These are phyloP conservation scores for Pseudocercospora musae DNA, from an alignment of 2,329 filamentous ascomycete species.

Conservation along the genomic window DNA sequence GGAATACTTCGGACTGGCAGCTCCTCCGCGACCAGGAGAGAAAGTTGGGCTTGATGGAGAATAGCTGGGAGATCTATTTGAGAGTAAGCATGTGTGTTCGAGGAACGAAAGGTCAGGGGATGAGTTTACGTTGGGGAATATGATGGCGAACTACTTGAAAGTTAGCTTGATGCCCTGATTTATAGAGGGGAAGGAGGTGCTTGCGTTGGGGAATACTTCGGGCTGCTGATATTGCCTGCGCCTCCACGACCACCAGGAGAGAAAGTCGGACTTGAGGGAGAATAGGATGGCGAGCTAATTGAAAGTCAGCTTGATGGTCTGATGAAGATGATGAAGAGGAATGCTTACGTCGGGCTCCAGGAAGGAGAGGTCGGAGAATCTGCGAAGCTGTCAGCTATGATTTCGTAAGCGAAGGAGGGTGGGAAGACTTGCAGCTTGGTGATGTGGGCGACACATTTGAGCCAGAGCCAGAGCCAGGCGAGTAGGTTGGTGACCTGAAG, in stretches of 20 bases:
- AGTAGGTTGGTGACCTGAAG: not conserved
- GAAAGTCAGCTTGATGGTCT: not conserved
- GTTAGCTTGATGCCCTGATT: not conserved
- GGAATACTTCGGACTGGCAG: too few relatives aligned
- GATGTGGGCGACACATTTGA: slow-evolving; percentile 1
- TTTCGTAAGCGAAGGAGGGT: too few relatives aligned
- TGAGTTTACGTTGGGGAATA: too few relatives aligned
- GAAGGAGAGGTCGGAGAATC: not conserved
- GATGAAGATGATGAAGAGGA: not conserved
- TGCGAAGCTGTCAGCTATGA: not conserved
- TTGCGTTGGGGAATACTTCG: not conserved
- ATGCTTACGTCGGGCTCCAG: not conserved
- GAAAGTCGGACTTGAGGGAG: not conserved
- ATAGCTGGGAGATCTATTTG: too few relatives aligned
- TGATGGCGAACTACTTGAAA: not conserved
- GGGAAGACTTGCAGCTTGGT: not conserved
- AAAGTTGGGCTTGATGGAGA: too few relatives aligned
- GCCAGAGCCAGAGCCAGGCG: not conserved
- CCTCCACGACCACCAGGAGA: too few relatives aligned
- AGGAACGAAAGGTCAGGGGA: too few relatives aligned
- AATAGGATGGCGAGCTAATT: not conserved
- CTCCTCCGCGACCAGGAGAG: too few relatives aligned
- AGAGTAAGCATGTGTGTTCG: too few relatives aligned
- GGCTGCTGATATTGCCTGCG: too few relatives aligned
- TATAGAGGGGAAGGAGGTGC: not conserved